Evolutionary conservation across 805 yeast genomes (phyloP), one percentile per base, ranked within the genome.

Genomic region (Cyberlindnera samutprakarnensis): DNA sequence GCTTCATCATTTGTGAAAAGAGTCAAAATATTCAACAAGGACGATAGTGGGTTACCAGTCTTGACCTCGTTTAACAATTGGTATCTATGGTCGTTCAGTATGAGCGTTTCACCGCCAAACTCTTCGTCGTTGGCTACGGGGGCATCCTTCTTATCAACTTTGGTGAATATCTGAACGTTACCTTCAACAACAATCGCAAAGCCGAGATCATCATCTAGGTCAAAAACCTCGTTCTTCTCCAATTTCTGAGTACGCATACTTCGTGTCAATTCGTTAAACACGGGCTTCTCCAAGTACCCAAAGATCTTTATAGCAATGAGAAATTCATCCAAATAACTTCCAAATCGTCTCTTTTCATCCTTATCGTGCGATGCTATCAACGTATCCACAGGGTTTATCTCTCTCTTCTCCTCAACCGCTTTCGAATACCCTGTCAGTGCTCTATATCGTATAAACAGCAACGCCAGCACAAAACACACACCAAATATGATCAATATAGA

Each of bases 181-280:
- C 98, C 98, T 45, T 88, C 96, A 1, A 88, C 94, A 15, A 90
- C 95, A 27, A 92, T 82, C 23, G 92, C 77, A 47, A 92, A 88
- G 2, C 97, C 97, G 6, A 80, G 62, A 6, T 76, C 70, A 31
- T 80, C 84, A 39, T 82, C 85, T 24, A 90, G 57, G 30, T 75
- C 67, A 21, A 92, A 59, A 8, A 81, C 68, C 51, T 90, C 97
- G 23, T 85, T 90, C 5, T 72, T 69, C 18, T 77, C 77, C 23
- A 90, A 54, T 38, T 83, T 80, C 50, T 85, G 86, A 1, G 97
- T 90, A 33, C 84, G 84, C 85, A 90, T 86, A 39, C 81, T 81
- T 50, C 83, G 79, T 4, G 97, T 88, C 45, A 90, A 68, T 48
- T 88, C 97, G 51, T 88, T 94, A 55, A 90, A 88, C 2, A 90